A percentile compares a stretch with the other conserved stretches of the same genome.
These are phyloP conservation scores for Hemileccinum hortonii DNA, from an alignment of 1,284 basidiomycete genomes.

Conservation along the genomic window DNA sequence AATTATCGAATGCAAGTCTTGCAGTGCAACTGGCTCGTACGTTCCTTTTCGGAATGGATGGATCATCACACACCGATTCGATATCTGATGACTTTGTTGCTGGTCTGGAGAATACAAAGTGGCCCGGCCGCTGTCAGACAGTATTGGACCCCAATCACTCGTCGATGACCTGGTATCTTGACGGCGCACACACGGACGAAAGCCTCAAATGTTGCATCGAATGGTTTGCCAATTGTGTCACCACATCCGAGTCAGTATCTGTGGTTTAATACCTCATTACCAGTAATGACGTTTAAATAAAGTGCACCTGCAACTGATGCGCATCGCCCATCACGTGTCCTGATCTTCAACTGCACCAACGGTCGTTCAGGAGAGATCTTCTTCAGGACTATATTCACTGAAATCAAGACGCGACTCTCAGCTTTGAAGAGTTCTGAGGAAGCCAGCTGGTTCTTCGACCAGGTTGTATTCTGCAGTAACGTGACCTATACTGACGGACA, in stretches of 20 bases:
- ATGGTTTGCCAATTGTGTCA: constrained; percentile 74
- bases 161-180: constrained; percentile 81
- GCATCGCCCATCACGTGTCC: constrained; percentile 46
- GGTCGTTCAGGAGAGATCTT: constrained; percentile 82
- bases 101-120: constrained; percentile 73
- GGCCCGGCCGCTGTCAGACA: constrained; percentile 97
- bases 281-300: constrained; percentile 8
- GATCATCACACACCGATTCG: constrained; percentile 22
- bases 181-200: constrained; percentile 95
- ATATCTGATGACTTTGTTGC: constrained; percentile 57
- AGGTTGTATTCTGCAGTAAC: constrained; percentile 94
- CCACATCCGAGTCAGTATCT: constrained; percentile 38
- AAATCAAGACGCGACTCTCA: constrained; percentile 47
- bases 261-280: background rate
- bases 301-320: constrained; percentile 3
- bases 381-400: constrained; percentile 59
- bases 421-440: constrained; percentile 39
- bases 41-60: constrained; percentile 50
- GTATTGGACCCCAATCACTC: constrained; percentile 57
- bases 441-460: constrained; percentile 64
- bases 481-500: constrained; percentile 88
- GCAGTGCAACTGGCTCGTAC: constrained; percentile 75
- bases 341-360: constrained; percentile 96
- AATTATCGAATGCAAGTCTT: constrained; percentile 86
- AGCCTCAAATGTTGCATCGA: constrained; percentile 84